Conservation (phyloP, 805 yeast genomes). For the Brettanomyces naardenensis region DNA sequence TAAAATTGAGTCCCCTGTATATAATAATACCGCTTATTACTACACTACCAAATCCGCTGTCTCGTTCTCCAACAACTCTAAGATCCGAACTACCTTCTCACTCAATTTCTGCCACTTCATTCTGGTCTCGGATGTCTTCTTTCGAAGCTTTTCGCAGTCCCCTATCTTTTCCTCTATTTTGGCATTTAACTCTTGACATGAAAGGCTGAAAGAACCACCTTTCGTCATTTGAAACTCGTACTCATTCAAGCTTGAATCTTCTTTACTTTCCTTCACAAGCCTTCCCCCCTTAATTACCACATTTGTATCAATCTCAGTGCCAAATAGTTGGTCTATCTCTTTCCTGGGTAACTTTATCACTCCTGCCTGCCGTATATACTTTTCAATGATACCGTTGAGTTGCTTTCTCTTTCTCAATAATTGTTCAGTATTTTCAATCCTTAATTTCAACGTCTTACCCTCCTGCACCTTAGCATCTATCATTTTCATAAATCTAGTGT, state of each 20-base stretch:
- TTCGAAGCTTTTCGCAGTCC: slow-evolving; percentile 18
- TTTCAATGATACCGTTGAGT: slow-evolving; percentile 18
- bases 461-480: slow-evolving; percentile 16
- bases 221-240: slow-evolving; percentile 18
- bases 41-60: not conserved
- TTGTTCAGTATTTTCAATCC: slow-evolving; percentile 16
- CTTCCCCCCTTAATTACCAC: slow-evolving; percentile 18
- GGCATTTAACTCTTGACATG: slow-evolving; percentile 14
- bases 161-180: slow-evolving; percentile 17
- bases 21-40: not conserved
- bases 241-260: slow-evolving; percentile 9
- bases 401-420: slow-evolving; percentile 17
- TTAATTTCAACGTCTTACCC: slow-evolving; percentile 12
- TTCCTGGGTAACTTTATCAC: slow-evolving; percentile 14
- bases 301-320: slow-evolving; percentile 18
- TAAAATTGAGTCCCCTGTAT: not conserved
- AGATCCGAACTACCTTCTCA: not conserved
- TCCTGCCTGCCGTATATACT: slow-evolving; percentile 16
- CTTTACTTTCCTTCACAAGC: slow-evolving; percentile 10
- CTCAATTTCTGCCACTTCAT: slow-evolving; percentile 17
- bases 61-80: not conserved
- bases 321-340: slow-evolving; percentile 22
- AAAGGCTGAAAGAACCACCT: slow-evolving; percentile 12
- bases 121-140: slow-evolving; percentile 14
- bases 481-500: slow-evolving; percentile 11